Base-by-base conservation (phyloP, 345 rosid species). In the Triadica sebifera region DNA sequence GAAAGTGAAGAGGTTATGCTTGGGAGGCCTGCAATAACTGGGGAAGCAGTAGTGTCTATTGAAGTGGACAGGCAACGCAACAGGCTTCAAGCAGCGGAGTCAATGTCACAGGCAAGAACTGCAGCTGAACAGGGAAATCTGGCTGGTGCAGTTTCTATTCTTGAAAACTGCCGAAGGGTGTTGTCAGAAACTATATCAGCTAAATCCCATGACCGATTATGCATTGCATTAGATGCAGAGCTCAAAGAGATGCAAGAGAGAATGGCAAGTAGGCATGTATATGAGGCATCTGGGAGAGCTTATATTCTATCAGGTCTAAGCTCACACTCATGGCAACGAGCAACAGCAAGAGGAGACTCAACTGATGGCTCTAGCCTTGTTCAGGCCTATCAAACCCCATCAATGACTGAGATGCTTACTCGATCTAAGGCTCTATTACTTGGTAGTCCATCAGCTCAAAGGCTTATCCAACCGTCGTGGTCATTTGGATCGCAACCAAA, bases 291-390 rank as follows among this genome's bases (percentile, higher is more conserved):
- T 0, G 98, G 99, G 24, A 88, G 99, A 73, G 99, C 98, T 47
- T 95, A 93, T 69, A 90, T 95, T 65, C 94, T 95, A 19, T 95
- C 99, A 0, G 99, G 99, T 64, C 91, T 95, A 62, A 95, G 98
- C 82, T 95, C 99, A 10, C 98, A 95, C 69, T 95, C 97, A 13
- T 93, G 99, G 99, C 99, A 95, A 82, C 86, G 99, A 86, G 98
- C 99, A 39, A 93, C 98, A 12, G 82, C 97, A 12, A 93, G 99
- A 85, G 98, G 99, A 41, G 97, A 93, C 84, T 91, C 97, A 68
- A 87, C 92, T 1, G 96, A 91, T 3, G 87, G 94, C 63, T 93
- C 91, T 15, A 96, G 96, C 82, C 85, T 96, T 63, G 80, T 89
- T 39, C 97, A 89, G 56, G 81, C 94, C 34, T 93, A 95, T 70